A percentile compares a stretch with the other conserved stretches of the same genome.
These are phyloP conservation scores for Lachancea kluyveri DNA, from an alignment of 805 yeast genomes.

Conservation along the genomic window DNA sequence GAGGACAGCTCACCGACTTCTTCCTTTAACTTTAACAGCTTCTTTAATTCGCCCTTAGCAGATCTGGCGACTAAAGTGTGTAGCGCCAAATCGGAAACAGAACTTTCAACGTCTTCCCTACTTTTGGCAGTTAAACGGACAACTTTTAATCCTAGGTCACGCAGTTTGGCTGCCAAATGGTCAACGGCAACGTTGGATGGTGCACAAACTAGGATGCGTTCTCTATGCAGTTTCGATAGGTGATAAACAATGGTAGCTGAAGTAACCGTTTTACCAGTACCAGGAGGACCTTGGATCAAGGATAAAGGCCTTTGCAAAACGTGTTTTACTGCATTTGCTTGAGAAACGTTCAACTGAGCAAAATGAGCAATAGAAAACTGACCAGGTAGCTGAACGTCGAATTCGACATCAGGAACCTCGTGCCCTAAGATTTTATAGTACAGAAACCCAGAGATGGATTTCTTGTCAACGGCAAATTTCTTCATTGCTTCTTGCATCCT, in stretches of 20 bases:
- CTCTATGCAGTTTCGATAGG: constrained; percentile 52
- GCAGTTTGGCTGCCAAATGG: constrained; percentile 72
- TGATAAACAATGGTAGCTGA: constrained; percentile 85
- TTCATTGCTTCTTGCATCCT: constrained; percentile 80
- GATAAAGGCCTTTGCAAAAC: constrained; percentile 70
- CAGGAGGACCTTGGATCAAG: constrained; percentile 93
- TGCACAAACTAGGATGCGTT: constrained; percentile 79
- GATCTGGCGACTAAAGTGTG: constrained; percentile 43
- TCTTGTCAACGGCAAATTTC: constrained; percentile 60
- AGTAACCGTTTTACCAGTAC: constrained; percentile 93
- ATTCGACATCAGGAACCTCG: constrained; percentile 57
- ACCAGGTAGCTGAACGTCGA: constrained; percentile 55
- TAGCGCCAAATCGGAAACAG: constrained; percentile 52
- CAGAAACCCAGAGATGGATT: constrained; percentile 65
- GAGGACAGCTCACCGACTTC: constrained; percentile 64
- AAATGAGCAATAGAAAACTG: constrained; percentile 60
- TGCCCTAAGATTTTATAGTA: constrained; percentile 79
- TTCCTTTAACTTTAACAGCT: constrained; percentile 49
- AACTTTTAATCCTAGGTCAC: constrained; percentile 66
- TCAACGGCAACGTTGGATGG: constrained; percentile 96
- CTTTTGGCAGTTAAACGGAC: constrained; percentile 71
- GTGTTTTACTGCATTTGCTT: constrained; percentile 64
- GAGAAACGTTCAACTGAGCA: constrained; percentile 70
- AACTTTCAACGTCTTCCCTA: constrained; percentile 73
- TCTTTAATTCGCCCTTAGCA: constrained; percentile 53